A percentile compares a stretch with the other conserved stretches of the same genome.
phyloP scores from a whole-genome alignment of 306 rosid species.

The Acacia acuminata region DNA sequence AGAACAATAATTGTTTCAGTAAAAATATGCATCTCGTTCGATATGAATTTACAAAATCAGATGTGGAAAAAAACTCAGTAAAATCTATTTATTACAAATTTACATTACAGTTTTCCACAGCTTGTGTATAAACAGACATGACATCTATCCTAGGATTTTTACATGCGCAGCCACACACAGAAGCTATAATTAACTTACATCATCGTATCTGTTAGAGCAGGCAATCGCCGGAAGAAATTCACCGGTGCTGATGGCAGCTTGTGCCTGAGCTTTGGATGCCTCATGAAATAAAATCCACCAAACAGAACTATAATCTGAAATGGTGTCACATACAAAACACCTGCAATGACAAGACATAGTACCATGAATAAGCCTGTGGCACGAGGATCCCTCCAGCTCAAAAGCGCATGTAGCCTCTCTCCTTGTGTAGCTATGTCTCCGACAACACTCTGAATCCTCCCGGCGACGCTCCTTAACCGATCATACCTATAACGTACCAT shows the following conservation, averaged over 20 bases:
- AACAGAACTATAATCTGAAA: conserved; percentile 54
- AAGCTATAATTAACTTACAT: conserved; percentile 35
- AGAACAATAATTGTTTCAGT: neutral
- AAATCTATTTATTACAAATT: neutral
- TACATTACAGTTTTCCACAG: conserved; percentile 23
- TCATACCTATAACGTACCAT: conserved; percentile 80
- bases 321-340: conserved; percentile 69
- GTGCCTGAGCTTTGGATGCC: conserved; percentile 83
- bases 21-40: neutral
- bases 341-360: conserved; percentile 63
- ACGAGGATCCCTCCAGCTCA: conserved; percentile 94
- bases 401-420: conserved; percentile 75
- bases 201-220: conserved; percentile 83
- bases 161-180: conserved; percentile 35
- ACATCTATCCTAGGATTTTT: conserved; percentile 12
- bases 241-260: conserved; percentile 63
- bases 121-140: conserved; percentile 10
- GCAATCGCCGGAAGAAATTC: conserved; percentile 88
- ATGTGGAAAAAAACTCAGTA: too few relatives aligned
- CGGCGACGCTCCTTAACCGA: conserved; percentile 76
- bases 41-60: neutral
- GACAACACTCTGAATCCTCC: conserved; percentile 82
- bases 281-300: conserved; percentile 71
- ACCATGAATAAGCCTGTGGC: conserved; percentile 69
- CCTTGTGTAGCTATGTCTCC: conserved; percentile 94